phyloP scores from a whole-genome alignment of 2,329 filamentous ascomycete genomes.

The Anisogramma anomala region DNA sequence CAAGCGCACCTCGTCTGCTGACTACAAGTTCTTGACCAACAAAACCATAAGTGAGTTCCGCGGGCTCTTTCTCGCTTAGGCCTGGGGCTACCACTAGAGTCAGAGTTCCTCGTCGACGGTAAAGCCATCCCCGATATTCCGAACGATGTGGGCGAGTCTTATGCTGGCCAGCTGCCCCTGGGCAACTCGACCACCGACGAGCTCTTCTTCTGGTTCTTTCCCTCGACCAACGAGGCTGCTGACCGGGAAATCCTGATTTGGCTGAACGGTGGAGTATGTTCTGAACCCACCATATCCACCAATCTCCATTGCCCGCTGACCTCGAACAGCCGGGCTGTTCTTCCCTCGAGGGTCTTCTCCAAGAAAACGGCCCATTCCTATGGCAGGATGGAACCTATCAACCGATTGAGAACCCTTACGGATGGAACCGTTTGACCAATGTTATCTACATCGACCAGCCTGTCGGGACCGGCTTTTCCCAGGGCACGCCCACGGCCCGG shows the following conservation, averaged over 20 bases:
- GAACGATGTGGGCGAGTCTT: conserved; percentile 55
- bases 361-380: conserved; percentile 60
- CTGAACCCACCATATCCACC: too few species aligned
- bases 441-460: conserved; percentile 66
- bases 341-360: conserved; percentile 55
- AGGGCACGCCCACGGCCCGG: conserved; percentile 51
- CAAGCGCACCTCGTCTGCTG: conserved; percentile 1
- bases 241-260: conserved; percentile 48
- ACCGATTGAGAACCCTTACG: conserved; percentile 53
- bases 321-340: conserved; percentile 44
- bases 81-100: too few species aligned
- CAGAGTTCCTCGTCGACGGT: conserved; percentile 47
- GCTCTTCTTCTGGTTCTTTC: conserved; percentile 56
- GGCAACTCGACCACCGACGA: conserved; percentile 27
- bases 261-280: conserved; percentile 36
- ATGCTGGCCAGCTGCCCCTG: conserved; percentile 48
- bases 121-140: conserved; percentile 50
- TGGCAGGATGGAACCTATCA: conserved; percentile 57
- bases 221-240: conserved; percentile 34
- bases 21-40: conserved; percentile 7
- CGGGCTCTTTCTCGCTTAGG: not conserved
- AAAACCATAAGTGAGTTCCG: conserved; percentile 1
- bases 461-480: conserved; percentile 55
- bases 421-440: conserved; percentile 62
- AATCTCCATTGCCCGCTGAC: conserved; percentile 47